A percentile compares a stretch with the other conserved stretches of the same genome.
phyloP scores from a whole-genome alignment of 1,284 basidiomycete species.

The Cutaneotrichosporon sp. region DNA sequence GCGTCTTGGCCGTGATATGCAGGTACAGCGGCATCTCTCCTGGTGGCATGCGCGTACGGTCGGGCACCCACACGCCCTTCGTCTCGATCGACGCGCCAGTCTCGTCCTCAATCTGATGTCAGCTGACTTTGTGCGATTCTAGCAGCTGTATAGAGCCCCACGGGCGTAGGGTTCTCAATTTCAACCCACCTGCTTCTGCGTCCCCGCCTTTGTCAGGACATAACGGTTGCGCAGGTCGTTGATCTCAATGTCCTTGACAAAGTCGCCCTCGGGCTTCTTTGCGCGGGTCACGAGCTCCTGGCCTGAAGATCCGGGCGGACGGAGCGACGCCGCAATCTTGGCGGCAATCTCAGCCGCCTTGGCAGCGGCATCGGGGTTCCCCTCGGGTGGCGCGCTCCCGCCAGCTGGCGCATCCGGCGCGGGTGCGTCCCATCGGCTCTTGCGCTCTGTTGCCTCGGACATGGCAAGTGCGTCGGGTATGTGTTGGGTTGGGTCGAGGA shows the following conservation, averaged over 20 bases:
- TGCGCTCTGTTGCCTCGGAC: conserved; percentile 17
- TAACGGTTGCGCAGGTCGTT: conserved; percentile 96
- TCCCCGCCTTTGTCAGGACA: conserved; percentile 86
- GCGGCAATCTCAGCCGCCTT: conserved; percentile 64
- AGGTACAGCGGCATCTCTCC: conserved; percentile 92
- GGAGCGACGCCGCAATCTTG: conserved; percentile 80
- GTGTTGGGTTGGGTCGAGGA: neutral
- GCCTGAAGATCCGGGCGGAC: conserved; percentile 37
- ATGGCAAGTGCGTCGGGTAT: neutral
- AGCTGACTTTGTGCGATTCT: neutral
- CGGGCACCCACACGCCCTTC: conserved; percentile 91
- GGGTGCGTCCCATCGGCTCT: conserved; percentile 18
- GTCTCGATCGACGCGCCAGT: conserved; percentile 86
- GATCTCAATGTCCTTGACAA: conserved; percentile 89
- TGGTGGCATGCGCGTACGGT: conserved; percentile 78
- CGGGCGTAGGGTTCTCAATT: neutral
- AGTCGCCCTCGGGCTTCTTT: conserved; percentile 68
- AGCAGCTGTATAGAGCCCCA: neutral
- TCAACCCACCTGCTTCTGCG: conserved; percentile 73
- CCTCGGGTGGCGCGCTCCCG: conserved; percentile 47
- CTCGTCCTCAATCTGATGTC: conserved; percentile 70
- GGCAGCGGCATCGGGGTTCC: conserved; percentile 64
- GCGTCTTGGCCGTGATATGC: conserved; percentile 79
- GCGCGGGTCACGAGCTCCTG: conserved; percentile 57
- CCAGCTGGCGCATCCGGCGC: conserved; percentile 48